Evolutionary conservation across 169 alveolate genomes (phyloP).

Genomic region (Eimeria zaria): DNA sequence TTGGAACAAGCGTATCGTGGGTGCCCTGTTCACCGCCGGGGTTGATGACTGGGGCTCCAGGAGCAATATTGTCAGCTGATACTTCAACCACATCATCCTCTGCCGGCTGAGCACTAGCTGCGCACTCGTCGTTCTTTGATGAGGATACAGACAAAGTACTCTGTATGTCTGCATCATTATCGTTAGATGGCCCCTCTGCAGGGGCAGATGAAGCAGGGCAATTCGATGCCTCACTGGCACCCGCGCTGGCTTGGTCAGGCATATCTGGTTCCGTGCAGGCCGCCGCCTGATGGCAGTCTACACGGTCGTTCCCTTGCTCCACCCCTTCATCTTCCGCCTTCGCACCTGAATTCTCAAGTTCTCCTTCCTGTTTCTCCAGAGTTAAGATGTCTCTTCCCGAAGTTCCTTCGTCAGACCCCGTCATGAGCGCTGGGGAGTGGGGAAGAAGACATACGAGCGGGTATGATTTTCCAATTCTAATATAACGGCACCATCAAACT

Average conservation of each 20-base stretch:
- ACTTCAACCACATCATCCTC: not conserved
- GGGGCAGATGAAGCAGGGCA: not conserved
- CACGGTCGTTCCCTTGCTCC: not conserved
- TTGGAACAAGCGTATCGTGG: not conserved
- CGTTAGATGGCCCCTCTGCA: not conserved
- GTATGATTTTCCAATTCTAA: not conserved
- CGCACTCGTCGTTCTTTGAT: not conserved
- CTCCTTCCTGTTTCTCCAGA: not conserved
- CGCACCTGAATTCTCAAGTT: not conserved
- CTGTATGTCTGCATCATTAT: not conserved
- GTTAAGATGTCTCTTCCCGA: not conserved
- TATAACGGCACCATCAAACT: not conserved
- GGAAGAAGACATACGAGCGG: not conserved
- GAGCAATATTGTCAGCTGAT: conserved; percentile 11
- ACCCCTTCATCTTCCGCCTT: not conserved
- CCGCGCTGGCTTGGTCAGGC: conserved; percentile 15
- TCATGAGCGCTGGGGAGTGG: conserved; percentile 29
- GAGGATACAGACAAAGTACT: not conserved
- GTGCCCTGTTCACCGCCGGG: not conserved
- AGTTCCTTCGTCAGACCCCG: conserved; percentile 42
- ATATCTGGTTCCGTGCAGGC: conserved; percentile 7
- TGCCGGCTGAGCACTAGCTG: not conserved
- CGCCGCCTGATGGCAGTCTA: not conserved
- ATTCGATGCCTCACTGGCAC: not conserved
- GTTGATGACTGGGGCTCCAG: conserved; percentile 17